These are phyloP conservation scores for Melocanna baccifera DNA, from an alignment of 176 grass and related monocot genomes.

Conservation along the genomic window DNA sequence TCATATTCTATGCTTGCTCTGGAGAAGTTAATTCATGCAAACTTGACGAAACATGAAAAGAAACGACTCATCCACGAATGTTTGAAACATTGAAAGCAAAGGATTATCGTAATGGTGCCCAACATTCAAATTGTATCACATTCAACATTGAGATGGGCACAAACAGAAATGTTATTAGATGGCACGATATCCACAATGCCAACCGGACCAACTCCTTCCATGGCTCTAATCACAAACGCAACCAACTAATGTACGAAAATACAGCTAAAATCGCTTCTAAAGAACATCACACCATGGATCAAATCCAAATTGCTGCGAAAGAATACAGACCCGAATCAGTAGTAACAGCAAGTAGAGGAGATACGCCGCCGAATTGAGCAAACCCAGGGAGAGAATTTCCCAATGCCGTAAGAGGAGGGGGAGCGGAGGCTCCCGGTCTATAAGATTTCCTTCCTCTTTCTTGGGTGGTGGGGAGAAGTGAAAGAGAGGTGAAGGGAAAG, in stretches of 20 bases:
- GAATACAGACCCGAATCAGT: neutral
- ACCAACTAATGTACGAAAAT: neutral
- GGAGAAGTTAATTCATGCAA: neutral
- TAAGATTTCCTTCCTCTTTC: constrained; percentile 9
- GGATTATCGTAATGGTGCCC: neutral
- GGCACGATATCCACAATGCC: neutral
- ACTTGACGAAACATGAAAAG: neutral
- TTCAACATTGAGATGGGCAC: neutral
- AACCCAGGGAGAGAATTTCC: neutral
- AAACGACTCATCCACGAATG: neutral
- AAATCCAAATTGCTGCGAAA: neutral
- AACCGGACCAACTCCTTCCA: neutral
- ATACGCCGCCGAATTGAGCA: neutral
- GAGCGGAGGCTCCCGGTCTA: neutral
- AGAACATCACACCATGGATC: neutral
- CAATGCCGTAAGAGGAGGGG: neutral
- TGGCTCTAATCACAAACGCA: neutral
- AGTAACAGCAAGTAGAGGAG: neutral
- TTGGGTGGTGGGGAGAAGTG: constrained; percentile 33
- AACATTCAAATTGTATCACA: neutral
- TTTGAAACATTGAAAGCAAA: neutral
- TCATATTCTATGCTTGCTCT: constrained; percentile 18
- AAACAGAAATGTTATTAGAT: neutral
- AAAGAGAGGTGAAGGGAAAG: neutral
- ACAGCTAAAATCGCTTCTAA: neutral